These are phyloP conservation scores for Eucalyptus microcorys DNA, from an alignment of 345 rosid species.

Conservation along the genomic window DNA sequence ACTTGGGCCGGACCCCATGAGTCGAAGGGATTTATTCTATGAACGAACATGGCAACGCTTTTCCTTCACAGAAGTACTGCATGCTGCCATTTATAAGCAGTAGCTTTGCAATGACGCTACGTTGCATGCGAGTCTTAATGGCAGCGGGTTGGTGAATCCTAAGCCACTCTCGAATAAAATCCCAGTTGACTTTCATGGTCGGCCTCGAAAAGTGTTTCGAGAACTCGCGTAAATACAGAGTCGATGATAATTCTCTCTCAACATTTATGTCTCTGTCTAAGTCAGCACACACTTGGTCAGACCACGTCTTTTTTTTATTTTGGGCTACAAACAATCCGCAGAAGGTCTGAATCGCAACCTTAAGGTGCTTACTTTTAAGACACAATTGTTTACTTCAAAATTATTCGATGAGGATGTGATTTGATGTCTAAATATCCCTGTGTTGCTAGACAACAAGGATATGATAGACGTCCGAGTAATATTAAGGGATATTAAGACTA, in stretches of 20 bases:
- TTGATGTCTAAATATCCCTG: not conserved
- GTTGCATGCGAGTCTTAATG: not conserved
- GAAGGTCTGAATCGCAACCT: not conserved
- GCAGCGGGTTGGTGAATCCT: not conserved
- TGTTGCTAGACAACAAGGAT: not conserved
- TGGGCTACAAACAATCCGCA: not conserved
- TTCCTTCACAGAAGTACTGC: not conserved
- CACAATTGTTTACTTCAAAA: not conserved
- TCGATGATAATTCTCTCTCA: not conserved
- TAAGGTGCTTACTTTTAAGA: not conserved
- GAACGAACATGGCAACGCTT: not conserved
- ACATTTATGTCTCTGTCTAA: not conserved
- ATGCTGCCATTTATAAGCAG: not conserved
- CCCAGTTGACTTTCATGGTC: not conserved
- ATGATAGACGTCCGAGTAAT: not conserved
- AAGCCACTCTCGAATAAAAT: not conserved
- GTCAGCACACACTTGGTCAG: not conserved
- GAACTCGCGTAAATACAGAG: not conserved
- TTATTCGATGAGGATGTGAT: not conserved
- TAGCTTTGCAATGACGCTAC: not conserved
- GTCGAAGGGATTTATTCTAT: not conserved
- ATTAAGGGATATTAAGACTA: not conserved
- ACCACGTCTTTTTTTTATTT: not conserved
- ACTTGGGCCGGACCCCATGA: not conserved
- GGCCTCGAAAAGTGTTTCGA: not conserved